phyloP scores from a whole-genome alignment of 371 early-diverging fungal genomes.

The Apophysomyces elegans region DNA sequence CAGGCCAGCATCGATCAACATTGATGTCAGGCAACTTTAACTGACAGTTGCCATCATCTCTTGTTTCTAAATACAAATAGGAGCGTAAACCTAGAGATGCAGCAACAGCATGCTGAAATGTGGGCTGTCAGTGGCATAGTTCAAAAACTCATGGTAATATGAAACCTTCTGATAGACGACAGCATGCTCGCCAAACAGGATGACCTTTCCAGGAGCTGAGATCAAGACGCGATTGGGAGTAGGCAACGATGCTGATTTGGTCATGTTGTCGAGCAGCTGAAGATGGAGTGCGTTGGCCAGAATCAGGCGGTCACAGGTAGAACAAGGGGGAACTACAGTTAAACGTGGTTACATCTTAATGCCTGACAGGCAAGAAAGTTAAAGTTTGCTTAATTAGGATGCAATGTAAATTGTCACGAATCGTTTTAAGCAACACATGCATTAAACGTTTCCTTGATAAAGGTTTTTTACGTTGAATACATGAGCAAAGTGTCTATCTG shows the following conservation, averaged over 20 bases:
- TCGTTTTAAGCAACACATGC: no score
- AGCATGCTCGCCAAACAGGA: constrained; percentile 97
- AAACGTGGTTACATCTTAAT: no score
- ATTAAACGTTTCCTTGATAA: no score
- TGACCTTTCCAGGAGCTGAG: constrained; percentile 95
- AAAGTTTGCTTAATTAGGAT: no score
- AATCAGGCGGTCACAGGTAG: background rate
- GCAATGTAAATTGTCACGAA: no score
- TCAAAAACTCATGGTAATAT: background rate
- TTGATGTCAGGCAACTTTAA: constrained; percentile 61
- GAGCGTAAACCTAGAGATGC: constrained; percentile 74
- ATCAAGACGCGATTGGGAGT: constrained; percentile 36
- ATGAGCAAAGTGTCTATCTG: no score
- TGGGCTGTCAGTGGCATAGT: background rate
- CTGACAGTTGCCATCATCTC: constrained; percentile 39
- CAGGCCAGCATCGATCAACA: constrained; percentile 41
- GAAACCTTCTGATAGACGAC: constrained; percentile 94
- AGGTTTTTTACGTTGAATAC: no score
- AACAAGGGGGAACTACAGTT: no score
- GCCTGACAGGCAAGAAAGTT: no score
- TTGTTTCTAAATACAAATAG: constrained; percentile 56
- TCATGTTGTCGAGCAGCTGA: background rate
- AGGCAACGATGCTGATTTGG: background rate
- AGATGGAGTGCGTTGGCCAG: background rate
- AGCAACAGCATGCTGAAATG: constrained; percentile 61